Base-by-base conservation (phyloP, 768 basidiomycete genomes). In the Strobilomyces confusus region DNA sequence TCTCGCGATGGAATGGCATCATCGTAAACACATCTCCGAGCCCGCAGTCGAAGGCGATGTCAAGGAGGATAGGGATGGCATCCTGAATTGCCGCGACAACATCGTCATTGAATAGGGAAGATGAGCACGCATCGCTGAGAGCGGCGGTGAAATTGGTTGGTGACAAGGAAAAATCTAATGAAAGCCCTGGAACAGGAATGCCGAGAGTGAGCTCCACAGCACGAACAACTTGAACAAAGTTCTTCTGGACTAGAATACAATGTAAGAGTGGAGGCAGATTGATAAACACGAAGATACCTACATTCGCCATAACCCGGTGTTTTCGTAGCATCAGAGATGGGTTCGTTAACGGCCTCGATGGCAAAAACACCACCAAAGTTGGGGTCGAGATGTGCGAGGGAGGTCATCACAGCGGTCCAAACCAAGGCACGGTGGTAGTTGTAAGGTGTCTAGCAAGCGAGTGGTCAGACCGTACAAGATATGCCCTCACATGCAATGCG, bases 341-440 rank as follows among this genome's bases (percentile, higher is more conserved):
- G 86, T 53, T 92, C 89, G 56, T 92, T 92, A 25, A 86, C 74
- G 1, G 89, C 89, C 59, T 92, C 79, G 29, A 92, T 84, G 2
- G 85, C 73, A 40, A 85, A 83, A 17, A 86, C 87, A 30, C 73
- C 80, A 17, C 59, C 70, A 61, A 92, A 92, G 37, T 73, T 70
- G 6, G 87, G 77, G 63, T 90, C 84, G 32, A 86, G 69, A 59
- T 92, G 89, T 1, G 86, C 72, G 5, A 92, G 71, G 11, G 78
- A 69, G 1, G 89, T 85, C 84, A 91, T 90, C 19, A 91, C 85
- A 13, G 82, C 83, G 0, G 87, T 82, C 89, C 89, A 92, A n/a
- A 84, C 71, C 43, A 92, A 72, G 9, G 89, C 89, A 7, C 89
- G 84, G 54, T 82, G 79, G 57, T 88, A 92, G 65, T 92, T 92